phyloP scores from a whole-genome alignment of 2,329 filamentous ascomycete species.

The Clarireedia hainanense region DNA sequence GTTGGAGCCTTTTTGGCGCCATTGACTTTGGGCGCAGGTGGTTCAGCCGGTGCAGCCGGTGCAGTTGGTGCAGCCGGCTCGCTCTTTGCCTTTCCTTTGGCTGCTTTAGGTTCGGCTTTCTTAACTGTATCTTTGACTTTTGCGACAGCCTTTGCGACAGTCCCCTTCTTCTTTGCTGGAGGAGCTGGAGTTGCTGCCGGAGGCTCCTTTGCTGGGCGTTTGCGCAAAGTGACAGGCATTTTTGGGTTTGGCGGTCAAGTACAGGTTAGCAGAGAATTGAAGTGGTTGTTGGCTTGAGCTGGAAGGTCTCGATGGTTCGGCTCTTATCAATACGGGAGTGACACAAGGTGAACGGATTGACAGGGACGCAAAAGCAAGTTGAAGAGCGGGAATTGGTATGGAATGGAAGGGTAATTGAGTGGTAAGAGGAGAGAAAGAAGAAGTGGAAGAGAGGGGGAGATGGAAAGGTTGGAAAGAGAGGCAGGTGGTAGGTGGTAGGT shows the following conservation, averaged over 20 bases:
- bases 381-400: no score
- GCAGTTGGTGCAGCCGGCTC: constrained; percentile 24
- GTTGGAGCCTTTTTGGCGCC: constrained; percentile 22
- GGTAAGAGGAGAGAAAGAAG: no score
- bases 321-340: no score
- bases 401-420: no score
- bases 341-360: no score
- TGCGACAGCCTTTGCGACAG: constrained; percentile 32
- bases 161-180: constrained; percentile 39
- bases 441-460: background rate
- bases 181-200: constrained; percentile 39
- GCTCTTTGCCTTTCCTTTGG: background rate
- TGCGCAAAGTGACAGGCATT: constrained; percentile 54
- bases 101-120: background rate
- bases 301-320: background rate
- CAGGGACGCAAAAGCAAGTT: no score
- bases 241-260: constrained; percentile 8
- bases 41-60: constrained; percentile 11
- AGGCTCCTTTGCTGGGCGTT: constrained; percentile 48
- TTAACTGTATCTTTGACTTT: constrained; percentile 30
- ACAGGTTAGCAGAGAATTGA: constrained; percentile 5
- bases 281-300: constrained; percentile 11
- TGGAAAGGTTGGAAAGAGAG: background rate
- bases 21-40: constrained; percentile 26
- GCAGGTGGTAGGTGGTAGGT: constrained; percentile 13